phyloP scores from a whole-genome alignment of 495 filamentous ascomycete species.

The Aspergillus ostianus region DNA sequence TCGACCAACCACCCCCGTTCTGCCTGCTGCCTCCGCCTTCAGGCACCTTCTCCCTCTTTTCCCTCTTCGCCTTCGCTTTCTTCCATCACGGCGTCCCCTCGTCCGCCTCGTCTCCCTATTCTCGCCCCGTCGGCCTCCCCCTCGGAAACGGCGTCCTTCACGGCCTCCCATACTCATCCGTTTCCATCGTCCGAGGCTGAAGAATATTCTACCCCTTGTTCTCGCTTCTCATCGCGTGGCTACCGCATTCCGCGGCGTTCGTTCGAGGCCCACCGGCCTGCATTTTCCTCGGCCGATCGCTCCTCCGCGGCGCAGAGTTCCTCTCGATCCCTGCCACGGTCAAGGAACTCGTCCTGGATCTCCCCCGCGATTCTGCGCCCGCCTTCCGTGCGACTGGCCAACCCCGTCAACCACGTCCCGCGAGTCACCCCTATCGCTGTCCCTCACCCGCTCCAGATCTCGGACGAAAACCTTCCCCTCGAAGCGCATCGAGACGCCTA shows the following conservation, averaged over 20 bases:
- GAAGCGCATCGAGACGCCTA: constrained; percentile 53
- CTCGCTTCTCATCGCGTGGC: constrained; percentile 17
- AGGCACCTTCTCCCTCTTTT: background rate
- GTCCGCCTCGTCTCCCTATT: constrained; percentile 14
- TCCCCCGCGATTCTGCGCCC: constrained; percentile 30
- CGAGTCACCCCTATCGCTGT: constrained; percentile 42
- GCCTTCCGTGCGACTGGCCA: constrained; percentile 42
- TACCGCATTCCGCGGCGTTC: constrained; percentile 27
- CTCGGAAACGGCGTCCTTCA: constrained; percentile 38
- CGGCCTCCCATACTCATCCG: constrained; percentile 18
- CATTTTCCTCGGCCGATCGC: constrained; percentile 16
- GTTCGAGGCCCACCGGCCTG: constrained; percentile 21
- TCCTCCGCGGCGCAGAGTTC: constrained; percentile 12
- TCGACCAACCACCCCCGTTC: constrained; percentile 21
- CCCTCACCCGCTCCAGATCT: constrained; percentile 26
- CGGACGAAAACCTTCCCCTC: constrained; percentile 42
- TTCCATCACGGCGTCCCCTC: constrained; percentile 12
- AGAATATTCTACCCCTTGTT: constrained; percentile 19
- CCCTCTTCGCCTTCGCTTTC: constrained; percentile 18
- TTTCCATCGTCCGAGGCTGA: constrained; percentile 36
- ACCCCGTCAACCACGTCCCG: constrained; percentile 51
- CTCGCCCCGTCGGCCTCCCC: constrained; percentile 16
- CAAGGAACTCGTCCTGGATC: constrained; percentile 16
- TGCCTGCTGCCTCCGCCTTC: background rate
- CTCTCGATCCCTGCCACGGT: constrained; percentile 13